Evolutionary conservation across 2,329 filamentous ascomycete genomes (phyloP).

Genomic region (Colletotrichum gloeosporioides): DNA sequence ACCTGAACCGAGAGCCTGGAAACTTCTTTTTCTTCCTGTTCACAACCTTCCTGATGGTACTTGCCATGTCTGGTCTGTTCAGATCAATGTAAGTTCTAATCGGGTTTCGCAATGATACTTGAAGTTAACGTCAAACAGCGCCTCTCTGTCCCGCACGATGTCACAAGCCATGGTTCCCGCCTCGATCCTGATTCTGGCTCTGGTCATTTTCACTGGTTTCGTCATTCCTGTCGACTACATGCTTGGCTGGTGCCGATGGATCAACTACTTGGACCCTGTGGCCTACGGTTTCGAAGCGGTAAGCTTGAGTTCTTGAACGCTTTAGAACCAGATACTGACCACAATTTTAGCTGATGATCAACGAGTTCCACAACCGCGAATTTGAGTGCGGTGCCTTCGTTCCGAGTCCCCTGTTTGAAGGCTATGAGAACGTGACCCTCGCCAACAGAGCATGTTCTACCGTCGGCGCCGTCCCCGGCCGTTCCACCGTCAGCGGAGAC

Average conservation of each 20-base stretch:
- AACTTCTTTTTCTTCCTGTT: constrained; percentile 59
- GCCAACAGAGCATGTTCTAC: constrained; percentile 45
- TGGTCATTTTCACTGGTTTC: constrained; percentile 63
- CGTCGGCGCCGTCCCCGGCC: constrained; percentile 50
- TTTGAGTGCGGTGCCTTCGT: constrained; percentile 40
- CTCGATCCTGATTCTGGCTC: constrained; percentile 55
- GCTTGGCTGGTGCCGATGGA: constrained; percentile 55
- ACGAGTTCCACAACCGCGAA: constrained; percentile 62
- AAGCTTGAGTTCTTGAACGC: too few relatives aligned
- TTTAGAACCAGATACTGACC: too few relatives aligned
- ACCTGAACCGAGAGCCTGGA: constrained; percentile 59
- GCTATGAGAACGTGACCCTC: constrained; percentile 25
- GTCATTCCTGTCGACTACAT: constrained; percentile 45
- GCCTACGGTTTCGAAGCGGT: constrained; percentile 72
- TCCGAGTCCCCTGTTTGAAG: background rate
- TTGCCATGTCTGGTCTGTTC: constrained; percentile 46
- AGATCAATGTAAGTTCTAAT: constrained; percentile 40
- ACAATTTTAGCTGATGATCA: constrained; percentile 58
- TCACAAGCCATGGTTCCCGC: constrained; percentile 59
- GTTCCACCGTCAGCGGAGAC: constrained; percentile 46
- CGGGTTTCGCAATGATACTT: too few relatives aligned
- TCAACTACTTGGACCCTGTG: constrained; percentile 59
- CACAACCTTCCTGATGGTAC: constrained; percentile 50
- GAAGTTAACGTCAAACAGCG: constrained; percentile 30
- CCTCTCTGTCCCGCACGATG: constrained; percentile 50